phyloP scores from a whole-genome alignment of 169 alveolate species.

The Besnoitia besnoiti region DNA sequence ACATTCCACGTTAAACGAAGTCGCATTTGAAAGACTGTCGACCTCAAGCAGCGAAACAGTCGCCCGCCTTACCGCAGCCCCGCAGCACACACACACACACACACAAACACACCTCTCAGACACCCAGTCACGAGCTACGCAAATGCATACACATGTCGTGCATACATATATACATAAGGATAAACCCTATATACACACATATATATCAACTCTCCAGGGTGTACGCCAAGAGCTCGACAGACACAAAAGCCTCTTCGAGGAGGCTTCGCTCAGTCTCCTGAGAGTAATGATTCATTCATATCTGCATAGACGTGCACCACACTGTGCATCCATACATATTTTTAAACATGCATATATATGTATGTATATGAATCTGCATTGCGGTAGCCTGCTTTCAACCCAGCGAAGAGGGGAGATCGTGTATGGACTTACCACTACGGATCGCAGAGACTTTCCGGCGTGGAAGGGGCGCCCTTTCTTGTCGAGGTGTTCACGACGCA shows the following conservation, averaged over 20 bases:
- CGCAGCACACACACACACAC: neutral
- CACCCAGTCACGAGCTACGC: too few species aligned
- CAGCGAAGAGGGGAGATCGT: too few species aligned
- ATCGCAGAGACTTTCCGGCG: neutral
- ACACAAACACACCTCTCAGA: neutral
- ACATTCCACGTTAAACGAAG: too few species aligned
- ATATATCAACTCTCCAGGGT: neutral
- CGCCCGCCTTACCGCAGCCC: too few species aligned
- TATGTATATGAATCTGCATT: neutral
- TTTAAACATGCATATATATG: neutral
- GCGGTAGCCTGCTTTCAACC: too few species aligned
- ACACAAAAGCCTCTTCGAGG: too few species aligned
- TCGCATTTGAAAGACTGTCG: neutral
- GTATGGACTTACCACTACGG: neutral
- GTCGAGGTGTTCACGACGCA: constrained; percentile 45
- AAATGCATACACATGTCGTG: neutral
- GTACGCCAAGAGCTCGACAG: too few species aligned
- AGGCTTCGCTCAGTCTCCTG: too few species aligned
- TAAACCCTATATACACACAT: neutral
- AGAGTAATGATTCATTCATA: too few species aligned
- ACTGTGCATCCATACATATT: neutral
- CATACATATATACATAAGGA: neutral
- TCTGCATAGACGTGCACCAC: neutral
- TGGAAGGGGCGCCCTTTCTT: neutral
- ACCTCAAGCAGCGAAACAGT: neutral